A percentile compares a stretch with the other conserved stretches of the same genome.
phyloP scores from a whole-genome alignment of 2,329 filamentous ascomycete species.

The Zymoseptoria passerinii region DNA sequence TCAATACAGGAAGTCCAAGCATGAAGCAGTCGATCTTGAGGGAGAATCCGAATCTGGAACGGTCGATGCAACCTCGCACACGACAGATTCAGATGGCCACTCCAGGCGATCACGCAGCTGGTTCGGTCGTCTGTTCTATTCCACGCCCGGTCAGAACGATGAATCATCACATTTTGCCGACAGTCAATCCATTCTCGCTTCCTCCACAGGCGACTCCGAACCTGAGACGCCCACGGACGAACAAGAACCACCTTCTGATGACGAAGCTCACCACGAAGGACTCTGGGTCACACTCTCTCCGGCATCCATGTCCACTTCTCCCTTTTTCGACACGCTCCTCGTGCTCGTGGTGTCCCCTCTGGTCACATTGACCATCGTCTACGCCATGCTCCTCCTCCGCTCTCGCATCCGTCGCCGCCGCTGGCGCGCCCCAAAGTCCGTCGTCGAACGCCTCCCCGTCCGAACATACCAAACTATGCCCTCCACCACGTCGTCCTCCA shows the following conservation, averaged over 20 bases:
- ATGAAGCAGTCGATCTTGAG: conserved; percentile 19
- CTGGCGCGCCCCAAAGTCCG: conserved; percentile 95
- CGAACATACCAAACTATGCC: conserved; percentile 86
- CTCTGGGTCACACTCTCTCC: conserved; percentile 96
- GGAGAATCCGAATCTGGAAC: conserved; percentile 7
- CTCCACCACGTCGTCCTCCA: conserved; percentile 41
- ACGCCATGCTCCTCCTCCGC: conserved; percentile 76
- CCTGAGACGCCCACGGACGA: conserved; percentile 1
- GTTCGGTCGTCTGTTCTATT: conserved; percentile 21
- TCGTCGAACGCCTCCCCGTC: conserved; percentile 90
- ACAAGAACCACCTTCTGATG: background rate
- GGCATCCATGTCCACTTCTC: conserved; percentile 75
- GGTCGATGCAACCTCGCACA: conserved; percentile 13
- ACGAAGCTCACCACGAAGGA: conserved; percentile 52
- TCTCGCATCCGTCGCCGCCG: conserved; percentile 80
- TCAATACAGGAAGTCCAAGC: conserved; percentile 50
- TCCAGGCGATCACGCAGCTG: conserved; percentile 17
- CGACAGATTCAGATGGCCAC: conserved; percentile 7
- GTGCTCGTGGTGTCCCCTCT: conserved; percentile 92
- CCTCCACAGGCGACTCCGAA: background rate
- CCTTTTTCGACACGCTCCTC: conserved; percentile 93
- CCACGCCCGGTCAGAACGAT: conserved; percentile 3
- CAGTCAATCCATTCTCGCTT: background rate
- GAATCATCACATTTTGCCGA: background rate
- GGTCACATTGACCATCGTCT: conserved; percentile 86